A percentile compares a stretch with the other conserved stretches of the same genome.
Conservation (phyloP, 768 basidiomycete genomes). For the Tulasnella sp. region DNA sequence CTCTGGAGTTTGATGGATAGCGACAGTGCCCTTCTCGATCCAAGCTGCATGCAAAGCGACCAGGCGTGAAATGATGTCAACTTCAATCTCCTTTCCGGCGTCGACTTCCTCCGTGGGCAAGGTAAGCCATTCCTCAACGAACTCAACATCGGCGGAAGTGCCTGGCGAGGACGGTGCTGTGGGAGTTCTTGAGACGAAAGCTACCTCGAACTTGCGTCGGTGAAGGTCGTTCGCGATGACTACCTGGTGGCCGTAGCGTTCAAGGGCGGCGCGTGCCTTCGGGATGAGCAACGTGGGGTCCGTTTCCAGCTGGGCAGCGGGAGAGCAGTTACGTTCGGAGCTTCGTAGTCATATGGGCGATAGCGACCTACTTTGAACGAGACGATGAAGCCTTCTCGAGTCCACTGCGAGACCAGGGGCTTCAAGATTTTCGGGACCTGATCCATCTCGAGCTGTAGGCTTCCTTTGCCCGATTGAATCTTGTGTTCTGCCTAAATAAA, state of each 20-base stretch:
- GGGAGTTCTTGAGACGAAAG: constrained; percentile 65
- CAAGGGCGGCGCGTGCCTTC: constrained; percentile 81
- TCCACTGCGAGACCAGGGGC: constrained; percentile 93
- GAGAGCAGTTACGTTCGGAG: neutral
- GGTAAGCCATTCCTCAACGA: constrained; percentile 38
- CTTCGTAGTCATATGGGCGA: neutral
- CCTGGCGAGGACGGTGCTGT: constrained; percentile 16
- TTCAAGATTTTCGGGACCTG: constrained; percentile 96
- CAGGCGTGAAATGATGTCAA: constrained; percentile 77
- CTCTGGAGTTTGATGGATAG: neutral
- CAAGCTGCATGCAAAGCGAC: constrained; percentile 69
- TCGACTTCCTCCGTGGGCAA: constrained; percentile 35
- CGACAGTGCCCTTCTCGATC: constrained; percentile 36
- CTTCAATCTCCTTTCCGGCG: constrained; percentile 79
- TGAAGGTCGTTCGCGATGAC: constrained; percentile 97
- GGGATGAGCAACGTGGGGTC: constrained; percentile 78
- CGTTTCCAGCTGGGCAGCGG: constrained; percentile 76
- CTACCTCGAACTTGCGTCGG: constrained; percentile 84
- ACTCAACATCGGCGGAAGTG: constrained; percentile 26
- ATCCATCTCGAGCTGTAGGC: constrained; percentile 94
- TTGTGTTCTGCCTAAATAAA: constrained; percentile 83
- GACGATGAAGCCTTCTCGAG: constrained; percentile 81
- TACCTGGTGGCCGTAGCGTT: constrained; percentile 94
- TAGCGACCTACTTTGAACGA: constrained; percentile 81
- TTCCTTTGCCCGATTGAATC: constrained; percentile 95